These are phyloP conservation scores for Blastomyces gilchristii DNA, from an alignment of 2,329 filamentous ascomycete species.

Conservation along the genomic window DNA sequence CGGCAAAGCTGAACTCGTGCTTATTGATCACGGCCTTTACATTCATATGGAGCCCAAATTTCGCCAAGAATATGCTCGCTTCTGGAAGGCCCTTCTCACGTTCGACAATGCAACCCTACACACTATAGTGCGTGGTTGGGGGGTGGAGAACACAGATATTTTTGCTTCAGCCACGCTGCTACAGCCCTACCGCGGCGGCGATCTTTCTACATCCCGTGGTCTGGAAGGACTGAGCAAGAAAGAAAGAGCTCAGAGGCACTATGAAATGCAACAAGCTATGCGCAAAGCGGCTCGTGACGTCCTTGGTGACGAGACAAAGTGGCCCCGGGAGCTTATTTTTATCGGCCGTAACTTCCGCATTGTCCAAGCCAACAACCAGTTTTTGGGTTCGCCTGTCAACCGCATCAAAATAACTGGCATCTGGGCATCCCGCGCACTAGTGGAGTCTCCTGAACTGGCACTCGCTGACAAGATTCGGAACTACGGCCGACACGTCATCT, in stretches of 20 bases:
- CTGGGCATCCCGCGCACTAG: constrained; percentile 80
- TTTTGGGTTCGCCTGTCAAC: constrained; percentile 78
- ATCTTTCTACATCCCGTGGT: constrained; percentile 52
- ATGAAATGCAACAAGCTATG: constrained; percentile 68
- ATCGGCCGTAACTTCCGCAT: constrained; percentile 87
- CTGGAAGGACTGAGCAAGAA: constrained; percentile 43
- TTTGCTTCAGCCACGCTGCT: constrained; percentile 86
- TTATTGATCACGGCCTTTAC: constrained; percentile 96
- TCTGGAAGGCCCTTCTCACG: constrained; percentile 90
- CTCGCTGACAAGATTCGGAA: constrained; percentile 55
- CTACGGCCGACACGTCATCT: constrained; percentile 69
- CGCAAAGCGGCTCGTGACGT: constrained; percentile 66
- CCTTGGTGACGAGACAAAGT: constrained; percentile 74
- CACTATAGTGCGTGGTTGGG: constrained; percentile 68
- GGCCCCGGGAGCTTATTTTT: constrained; percentile 84
- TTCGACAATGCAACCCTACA: constrained; percentile 78
- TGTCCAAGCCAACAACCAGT: constrained; percentile 88
- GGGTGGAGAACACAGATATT: constrained; percentile 76
- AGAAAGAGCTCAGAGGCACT: constrained; percentile 52
- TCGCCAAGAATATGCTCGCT: constrained; percentile 71
- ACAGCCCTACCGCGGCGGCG: constrained; percentile 81
- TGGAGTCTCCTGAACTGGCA: constrained; percentile 58
- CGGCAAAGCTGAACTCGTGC: constrained; percentile 78
- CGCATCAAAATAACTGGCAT: constrained; percentile 85
- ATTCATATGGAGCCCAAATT: constrained; percentile 79